phyloP scores from a whole-genome alignment of 2,329 filamentous ascomycete species.

The Aspergillus pseudotamarii region DNA sequence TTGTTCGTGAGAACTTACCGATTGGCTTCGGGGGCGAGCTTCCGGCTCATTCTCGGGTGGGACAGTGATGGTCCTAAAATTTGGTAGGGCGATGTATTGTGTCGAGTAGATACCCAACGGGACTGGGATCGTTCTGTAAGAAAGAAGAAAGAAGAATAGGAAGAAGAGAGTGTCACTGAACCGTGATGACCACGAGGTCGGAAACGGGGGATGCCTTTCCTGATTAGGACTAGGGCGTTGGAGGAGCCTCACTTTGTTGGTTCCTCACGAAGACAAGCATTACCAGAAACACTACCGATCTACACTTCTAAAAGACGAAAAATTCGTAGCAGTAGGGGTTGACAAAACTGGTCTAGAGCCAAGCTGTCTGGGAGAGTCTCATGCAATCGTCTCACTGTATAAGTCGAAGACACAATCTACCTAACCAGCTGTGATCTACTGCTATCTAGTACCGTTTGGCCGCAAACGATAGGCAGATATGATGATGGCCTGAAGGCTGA shows the following conservation, averaged over 20 bases:
- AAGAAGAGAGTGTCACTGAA: slow-evolving; percentile 25
- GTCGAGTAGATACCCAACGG: slow-evolving; percentile 29
- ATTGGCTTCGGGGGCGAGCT: slow-evolving; percentile 99
- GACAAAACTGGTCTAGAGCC: too few relatives aligned
- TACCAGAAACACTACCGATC: background rate
- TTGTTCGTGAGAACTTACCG: slow-evolving; percentile 62
- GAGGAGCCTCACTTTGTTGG: slow-evolving; percentile 24
- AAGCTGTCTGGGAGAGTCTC: background rate
- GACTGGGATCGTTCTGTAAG: slow-evolving; percentile 16
- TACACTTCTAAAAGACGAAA: background rate
- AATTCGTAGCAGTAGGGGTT: background rate
- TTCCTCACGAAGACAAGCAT: slow-evolving; percentile 1
- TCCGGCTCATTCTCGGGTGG: slow-evolving; percentile 54
- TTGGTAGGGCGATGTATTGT: slow-evolving; percentile 14
- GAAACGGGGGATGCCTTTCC: slow-evolving; percentile 25
- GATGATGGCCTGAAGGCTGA: slow-evolving; percentile 16
- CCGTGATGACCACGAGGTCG: slow-evolving; percentile 33
- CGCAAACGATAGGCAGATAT: slow-evolving; percentile 23
- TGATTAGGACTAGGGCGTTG: slow-evolving; percentile 23
- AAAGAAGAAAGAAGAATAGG: slow-evolving; percentile 13
- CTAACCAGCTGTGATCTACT: background rate
- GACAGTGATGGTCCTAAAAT: slow-evolving; percentile 22
- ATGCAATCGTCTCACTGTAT: background rate
- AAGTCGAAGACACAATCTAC: background rate
- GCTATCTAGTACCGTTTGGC: slow-evolving; percentile 2